Base-by-base conservation (phyloP, 768 basidiomycete species). In the Lentinus brumalis region DNA sequence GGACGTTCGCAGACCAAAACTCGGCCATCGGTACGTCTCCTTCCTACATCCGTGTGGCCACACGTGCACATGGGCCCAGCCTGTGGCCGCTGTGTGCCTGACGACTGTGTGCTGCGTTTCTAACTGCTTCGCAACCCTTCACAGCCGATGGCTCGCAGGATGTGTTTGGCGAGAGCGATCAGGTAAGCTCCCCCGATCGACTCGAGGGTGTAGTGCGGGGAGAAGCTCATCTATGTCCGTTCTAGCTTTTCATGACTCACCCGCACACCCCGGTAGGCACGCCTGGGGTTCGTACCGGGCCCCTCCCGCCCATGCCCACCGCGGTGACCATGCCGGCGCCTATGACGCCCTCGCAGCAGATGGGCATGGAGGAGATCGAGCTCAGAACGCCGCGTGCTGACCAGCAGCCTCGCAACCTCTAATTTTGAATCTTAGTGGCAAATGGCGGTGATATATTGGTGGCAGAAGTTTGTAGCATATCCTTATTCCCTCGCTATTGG, bases 311-410 rank as follows among this genome's bases (percentile, higher is more conserved):
- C n/a, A 56, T 47, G 49, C 46, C 60, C 55, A 16, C 38, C 42
- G 31, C 51, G 41, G 26, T 40, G 42, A 42, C 30, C 53, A 40
- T 40, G 31, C 47, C 44, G 35, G 35, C 52, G 9, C 12, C 40
- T 4, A 29, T 31, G 50, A 9, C 21, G 16, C 3, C 47, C 29
- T 29, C 35, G 15, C 52, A 47, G n/a, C 53, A 9, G 35, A 54
- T 47, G 45, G 49, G 46, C 29, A 47, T 64, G 38, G 72, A 73
- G 51, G 72, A 71, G 59, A 69, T 73, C 62, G 72, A 73, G 58
- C 62, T 73, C 61, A 49, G 30, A 26, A 66, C 68, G 30, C 66
- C 68, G 21, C 55, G 60, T n/a, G 50, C 40, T 6, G 46, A 47
- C 14, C 52, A 52, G 18, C 38, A 46, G 21, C 44, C 31, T 16